Conservation (phyloP, 2,329 filamentous ascomycete genomes). For the Zasmidium angulare region DNA sequence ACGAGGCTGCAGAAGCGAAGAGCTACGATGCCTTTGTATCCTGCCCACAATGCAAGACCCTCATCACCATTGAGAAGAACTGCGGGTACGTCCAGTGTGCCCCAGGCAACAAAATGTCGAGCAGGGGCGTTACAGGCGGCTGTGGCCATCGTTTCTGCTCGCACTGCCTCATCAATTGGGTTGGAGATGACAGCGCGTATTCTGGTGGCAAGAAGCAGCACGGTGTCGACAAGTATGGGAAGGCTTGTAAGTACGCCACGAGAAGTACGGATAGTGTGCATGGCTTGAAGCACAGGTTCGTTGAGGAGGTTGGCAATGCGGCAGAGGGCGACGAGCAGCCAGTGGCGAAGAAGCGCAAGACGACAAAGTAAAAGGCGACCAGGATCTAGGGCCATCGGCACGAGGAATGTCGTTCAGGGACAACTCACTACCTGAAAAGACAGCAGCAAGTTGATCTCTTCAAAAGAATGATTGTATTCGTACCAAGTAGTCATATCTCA, state of each 20-base stretch:
- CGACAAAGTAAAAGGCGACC: no score
- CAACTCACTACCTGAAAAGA: neutral
- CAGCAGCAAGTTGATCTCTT: neutral
- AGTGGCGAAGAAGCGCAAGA: no score
- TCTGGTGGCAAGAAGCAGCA: neutral
- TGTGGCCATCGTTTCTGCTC: conserved; percentile 20
- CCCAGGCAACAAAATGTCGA: neutral
- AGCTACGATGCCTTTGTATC: no score
- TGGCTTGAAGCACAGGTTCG: no score
- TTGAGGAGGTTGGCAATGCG: no score
- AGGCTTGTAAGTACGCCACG: no score
- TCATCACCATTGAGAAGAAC: neutral
- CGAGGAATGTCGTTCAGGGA: no score
- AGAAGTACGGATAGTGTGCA: no score
- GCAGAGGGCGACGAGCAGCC: no score
- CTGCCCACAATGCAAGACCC: conserved; percentile 5
- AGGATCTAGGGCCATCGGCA: no score
- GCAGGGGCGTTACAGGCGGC: no score
- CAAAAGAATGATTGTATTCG: neutral
- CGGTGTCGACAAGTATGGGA: neutral
- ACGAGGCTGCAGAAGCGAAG: neutral
- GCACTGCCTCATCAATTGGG: conserved; percentile 15
- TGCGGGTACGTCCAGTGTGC: conserved; percentile 11
- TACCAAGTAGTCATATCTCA: neutral
- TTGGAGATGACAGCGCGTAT: conserved; percentile 12